Evolutionary conservation across 176 grass and related monocot species (phyloP).

Genomic region (Microstegium vimineum): DNA sequence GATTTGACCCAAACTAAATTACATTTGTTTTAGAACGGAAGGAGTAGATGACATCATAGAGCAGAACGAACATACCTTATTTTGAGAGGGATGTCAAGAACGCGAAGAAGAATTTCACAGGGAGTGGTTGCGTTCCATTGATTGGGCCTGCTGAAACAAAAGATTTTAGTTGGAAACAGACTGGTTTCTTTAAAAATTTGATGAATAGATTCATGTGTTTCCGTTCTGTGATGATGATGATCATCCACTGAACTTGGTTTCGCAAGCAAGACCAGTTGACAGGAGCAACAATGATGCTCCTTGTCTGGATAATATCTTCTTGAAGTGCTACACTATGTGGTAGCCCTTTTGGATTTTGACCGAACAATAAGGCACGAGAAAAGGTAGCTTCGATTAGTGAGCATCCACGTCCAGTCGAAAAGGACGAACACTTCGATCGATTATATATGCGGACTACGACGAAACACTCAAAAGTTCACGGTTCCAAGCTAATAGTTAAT

Average conservation of each 20-base stretch:
- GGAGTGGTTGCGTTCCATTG: not conserved
- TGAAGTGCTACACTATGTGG: not conserved
- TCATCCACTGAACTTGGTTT: not conserved
- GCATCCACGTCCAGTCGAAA: not conserved
- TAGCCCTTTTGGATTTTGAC: not conserved
- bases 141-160: not conserved
- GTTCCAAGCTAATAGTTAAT: not conserved
- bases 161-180: not conserved
- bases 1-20: not conserved
- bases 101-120: not conserved
- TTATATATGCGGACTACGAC: not conserved
- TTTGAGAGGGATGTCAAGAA: too few species aligned
- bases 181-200: not conserved
- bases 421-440: not conserved
- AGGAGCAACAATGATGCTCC: not conserved
- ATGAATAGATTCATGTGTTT: not conserved
- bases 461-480: not conserved
- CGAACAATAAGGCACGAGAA: not conserved
- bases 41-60: too few species aligned
- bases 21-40: too few species aligned
- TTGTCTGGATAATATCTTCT: not conserved
- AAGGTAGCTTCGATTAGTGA: not conserved
- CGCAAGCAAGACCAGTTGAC: not conserved
- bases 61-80: too few species aligned
- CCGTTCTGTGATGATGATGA: not conserved